These are phyloP conservation scores for Starmera dryadoides DNA, from an alignment of 805 yeast species.

Conservation along the genomic window DNA sequence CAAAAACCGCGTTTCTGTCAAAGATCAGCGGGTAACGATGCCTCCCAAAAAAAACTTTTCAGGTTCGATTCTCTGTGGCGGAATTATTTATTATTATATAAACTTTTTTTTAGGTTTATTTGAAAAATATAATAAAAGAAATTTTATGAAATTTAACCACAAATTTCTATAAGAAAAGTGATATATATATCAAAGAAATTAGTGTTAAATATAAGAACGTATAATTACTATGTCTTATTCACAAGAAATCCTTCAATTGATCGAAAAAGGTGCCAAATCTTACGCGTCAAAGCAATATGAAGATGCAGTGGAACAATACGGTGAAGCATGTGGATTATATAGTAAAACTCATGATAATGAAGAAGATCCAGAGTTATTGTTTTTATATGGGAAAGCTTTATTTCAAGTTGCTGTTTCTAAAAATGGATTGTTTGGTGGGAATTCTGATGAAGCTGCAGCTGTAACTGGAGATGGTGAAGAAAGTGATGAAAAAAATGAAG, in stretches of 20 bases:
- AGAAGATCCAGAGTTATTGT: constrained; percentile 68
- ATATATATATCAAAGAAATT: no score
- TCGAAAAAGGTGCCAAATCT: constrained; percentile 56
- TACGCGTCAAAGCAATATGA: constrained; percentile 63
- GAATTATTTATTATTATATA: no score
- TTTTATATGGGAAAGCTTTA: constrained; percentile 71
- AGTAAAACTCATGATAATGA: constrained; percentile 44
- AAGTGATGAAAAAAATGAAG: constrained; percentile 21
- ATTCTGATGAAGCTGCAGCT: constrained; percentile 9
- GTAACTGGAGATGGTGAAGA: constrained; percentile 19
- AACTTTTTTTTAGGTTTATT: no score
- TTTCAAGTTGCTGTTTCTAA: constrained; percentile 70
- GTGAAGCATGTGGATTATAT: constrained; percentile 60
- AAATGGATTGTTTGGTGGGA: constrained; percentile 69
- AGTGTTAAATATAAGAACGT: no score
- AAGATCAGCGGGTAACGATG: no score
- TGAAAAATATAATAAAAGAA: no score
- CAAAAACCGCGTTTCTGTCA: constrained; percentile 1
- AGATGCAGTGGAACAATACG: constrained; percentile 60
- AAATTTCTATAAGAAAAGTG: no score
- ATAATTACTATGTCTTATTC: neutral
- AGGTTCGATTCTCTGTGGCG: no score
- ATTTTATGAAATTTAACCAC: no score
- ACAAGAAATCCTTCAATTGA: constrained; percentile 1
- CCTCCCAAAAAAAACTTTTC: no score